A percentile compares a stretch with the other conserved stretches of the same genome.
Conservation (phyloP, 768 basidiomycete species). For the Royoungia palumana region DNA sequence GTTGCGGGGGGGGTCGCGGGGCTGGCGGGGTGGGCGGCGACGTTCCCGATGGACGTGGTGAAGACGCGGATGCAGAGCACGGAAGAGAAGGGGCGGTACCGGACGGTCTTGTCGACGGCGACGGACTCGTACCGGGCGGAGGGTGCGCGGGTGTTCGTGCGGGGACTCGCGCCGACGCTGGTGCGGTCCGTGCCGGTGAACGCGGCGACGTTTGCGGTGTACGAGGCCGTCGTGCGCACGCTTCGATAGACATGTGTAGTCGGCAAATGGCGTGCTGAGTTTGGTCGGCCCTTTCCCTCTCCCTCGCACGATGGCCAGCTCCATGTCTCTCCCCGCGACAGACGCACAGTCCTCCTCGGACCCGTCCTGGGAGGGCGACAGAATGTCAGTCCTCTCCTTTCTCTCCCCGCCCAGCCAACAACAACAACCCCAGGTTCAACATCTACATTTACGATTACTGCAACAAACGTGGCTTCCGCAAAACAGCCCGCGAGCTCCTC, state of each 20-base stretch:
- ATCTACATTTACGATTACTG: conserved; percentile 89
- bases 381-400: conserved; percentile 52
- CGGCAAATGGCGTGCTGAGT: conserved; percentile 33
- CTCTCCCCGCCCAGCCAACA: conserved; percentile 5
- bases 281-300: conserved; percentile 5
- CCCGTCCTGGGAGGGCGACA: conserved; percentile 81
- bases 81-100: conserved; percentile 35
- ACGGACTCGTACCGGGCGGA: conserved; percentile 58
- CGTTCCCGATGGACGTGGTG: conserved; percentile 86
- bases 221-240: conserved; percentile 54
- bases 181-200: conserved; percentile 85
- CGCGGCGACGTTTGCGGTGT: conserved; percentile 75
- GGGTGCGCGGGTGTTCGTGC: conserved; percentile 68
- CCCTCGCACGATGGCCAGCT: conserved; percentile 17
- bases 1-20: conserved; percentile 80
- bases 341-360: conserved; percentile 23
- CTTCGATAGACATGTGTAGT: conserved; percentile 12
- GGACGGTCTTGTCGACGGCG: conserved; percentile 56
- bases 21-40: conserved; percentile 70
- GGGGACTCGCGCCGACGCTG: conserved; percentile 76
- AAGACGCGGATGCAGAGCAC: conserved; percentile 83
- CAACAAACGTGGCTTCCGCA: conserved; percentile 70
- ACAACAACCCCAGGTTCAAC: conserved; percentile 76
- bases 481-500: conserved; percentile 67
- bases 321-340: conserved; percentile 15